Percentiles rank a stretch among this genome's conserved stretches.
These are phyloP conservation scores for Breynia disticha DNA, from an alignment of 441 rosid genomes.

Conservation along the genomic window DNA sequence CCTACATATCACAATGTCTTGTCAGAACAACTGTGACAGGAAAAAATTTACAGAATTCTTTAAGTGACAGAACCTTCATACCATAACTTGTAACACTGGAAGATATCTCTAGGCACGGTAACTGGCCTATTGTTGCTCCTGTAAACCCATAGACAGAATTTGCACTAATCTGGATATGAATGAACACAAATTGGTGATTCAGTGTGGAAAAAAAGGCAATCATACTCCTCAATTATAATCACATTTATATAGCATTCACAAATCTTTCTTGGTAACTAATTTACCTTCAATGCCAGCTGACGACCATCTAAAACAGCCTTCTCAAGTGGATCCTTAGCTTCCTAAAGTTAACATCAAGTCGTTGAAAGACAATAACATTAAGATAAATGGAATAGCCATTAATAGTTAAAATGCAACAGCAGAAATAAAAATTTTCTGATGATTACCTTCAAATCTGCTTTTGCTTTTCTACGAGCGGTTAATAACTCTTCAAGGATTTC, in stretches of 20 bases:
- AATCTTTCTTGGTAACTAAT: conserved; percentile 11
- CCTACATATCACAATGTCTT: conserved; percentile 40
- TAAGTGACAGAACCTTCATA: conserved; percentile 21
- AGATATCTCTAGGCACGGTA: conserved; percentile 94
- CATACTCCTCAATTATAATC: conserved; percentile 1
- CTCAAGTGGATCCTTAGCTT: conserved; percentile 94
- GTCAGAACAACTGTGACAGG: conserved; percentile 22
- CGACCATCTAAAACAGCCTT: conserved; percentile 98
- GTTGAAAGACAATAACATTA: conserved; percentile 2
- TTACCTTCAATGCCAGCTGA: conserved; percentile 89
- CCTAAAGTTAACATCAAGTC: conserved; percentile 34
- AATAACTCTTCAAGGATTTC: conserved; percentile 96
- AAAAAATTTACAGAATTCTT: conserved; percentile 8
- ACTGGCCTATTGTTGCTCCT: conserved; percentile 89
- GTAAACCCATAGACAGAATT: conserved; percentile 99
- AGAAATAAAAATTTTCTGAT: background rate
- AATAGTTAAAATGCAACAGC: no score
- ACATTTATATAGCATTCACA: conserved; percentile 1
- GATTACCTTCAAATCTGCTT: conserved; percentile 86
- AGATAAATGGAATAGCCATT: background rate
- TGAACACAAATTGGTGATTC: conserved; percentile 6
- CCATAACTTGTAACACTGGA: conserved; percentile 99
- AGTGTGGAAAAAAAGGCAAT: background rate
- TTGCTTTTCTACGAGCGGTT: conserved; percentile 92
- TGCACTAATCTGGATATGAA: conserved; percentile 71